Conservation (phyloP, 257 asterid genomes). For the Salvia miltiorrhiza region DNA sequence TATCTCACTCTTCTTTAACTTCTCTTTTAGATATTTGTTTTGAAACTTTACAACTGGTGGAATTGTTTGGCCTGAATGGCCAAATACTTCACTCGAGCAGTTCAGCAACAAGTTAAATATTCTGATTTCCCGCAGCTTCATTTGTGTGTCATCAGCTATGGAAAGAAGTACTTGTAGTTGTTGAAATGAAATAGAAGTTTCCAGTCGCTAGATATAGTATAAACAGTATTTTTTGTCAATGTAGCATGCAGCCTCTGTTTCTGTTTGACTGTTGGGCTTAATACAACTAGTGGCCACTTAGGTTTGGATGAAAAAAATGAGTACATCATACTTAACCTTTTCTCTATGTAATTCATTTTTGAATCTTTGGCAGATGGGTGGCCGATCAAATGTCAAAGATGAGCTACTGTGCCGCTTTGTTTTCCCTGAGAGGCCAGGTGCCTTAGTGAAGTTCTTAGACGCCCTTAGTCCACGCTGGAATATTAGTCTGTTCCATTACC, state of each 20-base stretch:
- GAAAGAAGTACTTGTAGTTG: background rate
- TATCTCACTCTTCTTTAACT: background rate
- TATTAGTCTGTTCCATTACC: conserved; percentile 91
- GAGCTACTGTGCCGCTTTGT: conserved; percentile 86
- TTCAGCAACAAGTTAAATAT: background rate
- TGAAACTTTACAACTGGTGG: background rate
- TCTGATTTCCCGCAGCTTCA: background rate
- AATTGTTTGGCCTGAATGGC: background rate
- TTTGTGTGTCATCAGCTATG: background rate
- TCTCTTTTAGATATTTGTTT: background rate
- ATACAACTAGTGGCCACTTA: background rate
- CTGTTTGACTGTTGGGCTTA: background rate
- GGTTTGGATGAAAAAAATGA: background rate
- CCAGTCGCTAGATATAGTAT: background rate
- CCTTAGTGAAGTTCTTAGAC: conserved; percentile 75
- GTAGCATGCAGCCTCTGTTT: background rate
- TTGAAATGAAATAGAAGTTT: background rate
- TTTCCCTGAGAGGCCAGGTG: conserved; percentile 93
- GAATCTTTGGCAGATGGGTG: conserved; percentile 66
- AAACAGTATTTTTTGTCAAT: background rate
- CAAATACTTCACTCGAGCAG: background rate
- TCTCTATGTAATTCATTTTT: background rate
- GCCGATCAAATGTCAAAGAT: conserved; percentile 66
- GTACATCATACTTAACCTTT: background rate
- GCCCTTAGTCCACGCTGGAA: conserved; percentile 96